Evolutionary conservation across 805 yeast species (phyloP), one percentile per base, ranked within the genome.

Genomic region (Middelhovenomyces tepae): DNA sequence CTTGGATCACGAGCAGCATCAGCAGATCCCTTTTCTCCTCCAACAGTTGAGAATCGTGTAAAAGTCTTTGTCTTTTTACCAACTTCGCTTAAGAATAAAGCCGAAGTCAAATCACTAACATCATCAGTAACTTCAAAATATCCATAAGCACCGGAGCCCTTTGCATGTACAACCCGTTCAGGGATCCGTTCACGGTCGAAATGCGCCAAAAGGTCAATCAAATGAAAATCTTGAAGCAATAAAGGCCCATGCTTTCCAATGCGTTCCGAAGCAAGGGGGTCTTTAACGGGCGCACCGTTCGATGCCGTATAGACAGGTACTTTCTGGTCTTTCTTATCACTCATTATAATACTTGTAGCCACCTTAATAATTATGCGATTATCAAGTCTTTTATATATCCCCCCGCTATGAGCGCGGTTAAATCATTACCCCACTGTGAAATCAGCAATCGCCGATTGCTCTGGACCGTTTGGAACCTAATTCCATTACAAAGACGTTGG

Each of bases 51-150:
- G 57, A 75, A 73, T 38, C 81, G 65, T 25, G 64, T 54, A 36
- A 73, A 56, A 40, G 76, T 68, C 53, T 71, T 73, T 22, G 94
- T 82, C 60, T 75, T 80, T 64, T 83, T 83, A 46, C 95, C 95
- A 36, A 80, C 67, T 28, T 71, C 63, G 44, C 71, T 70, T 46
- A 85, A 70, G 62, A 85, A 81, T 29, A 50, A 53, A 20, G 65
- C 56, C 18, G 42, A 31, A 14, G 71, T 64, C 34, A 74, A 47
- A 45, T 74, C 80, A 7, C 66, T 53, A 35, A 73, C 56, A 21
- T 73, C 70, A 50, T 74, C 76, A 16, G 79, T 72, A 45, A 69
- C 63, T 48, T 69, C 78, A 41, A 75, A 74, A 42, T 60, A 61
- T 24, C 78, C 75, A 47, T 63, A 69, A 27, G 77, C 77, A 40